Evolutionary conservation across 176 grass and related monocot species (phyloP), one percentile per base, ranked within the genome.

Genomic region (Aegilops tauschii): DNA sequence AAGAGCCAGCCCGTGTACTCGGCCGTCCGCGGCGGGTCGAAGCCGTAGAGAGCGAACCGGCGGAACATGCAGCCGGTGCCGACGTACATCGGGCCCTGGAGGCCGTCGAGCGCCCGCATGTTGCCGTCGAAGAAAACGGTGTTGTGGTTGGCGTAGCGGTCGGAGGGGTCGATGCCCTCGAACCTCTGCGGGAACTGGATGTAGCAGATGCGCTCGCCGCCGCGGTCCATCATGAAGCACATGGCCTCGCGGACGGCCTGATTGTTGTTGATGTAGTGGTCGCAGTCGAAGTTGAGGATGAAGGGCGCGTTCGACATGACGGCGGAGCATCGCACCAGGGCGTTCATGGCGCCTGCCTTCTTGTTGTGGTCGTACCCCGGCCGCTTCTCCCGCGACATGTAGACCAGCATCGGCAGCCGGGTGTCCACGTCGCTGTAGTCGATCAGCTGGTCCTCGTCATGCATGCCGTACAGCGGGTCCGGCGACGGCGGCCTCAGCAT

Each of bases 61-160:
- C 97, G 92, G 80, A 99, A 99, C 80, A 99, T 79, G 86, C 94
- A 96, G 0, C 97, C 94, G 0, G 97, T 99, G 66, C 94, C 97
- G n/a, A 99, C 97, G 76, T 96, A 99, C 88, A 99, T 93, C 11
- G 97, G 97, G 9, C 97, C 97, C 92, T 94, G 92, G 3, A 98
- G 66, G 11, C 97, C 97, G 82, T 96, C 97, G 12, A 99, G 97
- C 16, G 97, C 97, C 65, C 97, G 93, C 97, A 99, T 99, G 87
- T 99, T 99, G 73, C 94, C 97, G 42, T 96, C 97, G 78, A 99
- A 99, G 92, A 99, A 99, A 87, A 99, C 97, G 14, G 92, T 99
- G 87, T 99, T 99, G 89, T 99, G 91, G 85, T 99, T 99, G 79
- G 94, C 94, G 67, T 96, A 99, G 61, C 97, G 94, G 77, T 99